These are phyloP conservation scores for Piromyces finnis DNA, from an alignment of 192 early-diverging fungal genomes.

Conservation along the genomic window DNA sequence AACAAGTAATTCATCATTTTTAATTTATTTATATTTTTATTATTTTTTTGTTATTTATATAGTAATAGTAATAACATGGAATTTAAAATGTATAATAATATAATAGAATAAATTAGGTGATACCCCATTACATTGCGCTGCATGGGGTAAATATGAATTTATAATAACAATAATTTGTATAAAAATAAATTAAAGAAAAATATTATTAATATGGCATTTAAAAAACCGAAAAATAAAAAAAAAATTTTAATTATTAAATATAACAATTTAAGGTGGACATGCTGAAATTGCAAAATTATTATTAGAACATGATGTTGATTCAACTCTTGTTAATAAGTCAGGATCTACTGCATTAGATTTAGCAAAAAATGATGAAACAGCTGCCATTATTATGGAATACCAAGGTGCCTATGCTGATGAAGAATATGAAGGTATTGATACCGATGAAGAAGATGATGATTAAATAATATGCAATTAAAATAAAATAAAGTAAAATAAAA, in stretches of 20 bases:
- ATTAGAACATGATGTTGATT: background rate
- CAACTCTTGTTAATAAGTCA: background rate
- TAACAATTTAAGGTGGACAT: background rate
- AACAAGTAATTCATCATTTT: background rate
- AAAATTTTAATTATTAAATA: too few relatives aligned
- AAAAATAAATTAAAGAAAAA: too few relatives aligned
- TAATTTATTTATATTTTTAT: background rate
- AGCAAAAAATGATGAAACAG: background rate
- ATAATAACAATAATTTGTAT: too few relatives aligned
- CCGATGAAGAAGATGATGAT: too few relatives aligned
- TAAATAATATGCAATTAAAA: too few relatives aligned
- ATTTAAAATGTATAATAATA: background rate
- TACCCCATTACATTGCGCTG: constrained; percentile 3
- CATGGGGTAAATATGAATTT: background rate
- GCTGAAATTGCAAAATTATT: constrained; percentile 2
- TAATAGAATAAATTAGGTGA: constrained; percentile 5
- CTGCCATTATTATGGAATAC: background rate
- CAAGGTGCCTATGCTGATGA: background rate
- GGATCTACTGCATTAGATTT: background rate
- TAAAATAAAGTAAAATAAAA: too few relatives aligned
- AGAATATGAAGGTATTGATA: background rate
- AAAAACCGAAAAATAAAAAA: too few relatives aligned
- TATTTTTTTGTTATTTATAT: background rate
- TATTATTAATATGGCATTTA: too few relatives aligned
- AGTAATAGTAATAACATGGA: background rate